Conservation (phyloP, 768 basidiomycete species). For the Mycena epipterygia region DNA sequence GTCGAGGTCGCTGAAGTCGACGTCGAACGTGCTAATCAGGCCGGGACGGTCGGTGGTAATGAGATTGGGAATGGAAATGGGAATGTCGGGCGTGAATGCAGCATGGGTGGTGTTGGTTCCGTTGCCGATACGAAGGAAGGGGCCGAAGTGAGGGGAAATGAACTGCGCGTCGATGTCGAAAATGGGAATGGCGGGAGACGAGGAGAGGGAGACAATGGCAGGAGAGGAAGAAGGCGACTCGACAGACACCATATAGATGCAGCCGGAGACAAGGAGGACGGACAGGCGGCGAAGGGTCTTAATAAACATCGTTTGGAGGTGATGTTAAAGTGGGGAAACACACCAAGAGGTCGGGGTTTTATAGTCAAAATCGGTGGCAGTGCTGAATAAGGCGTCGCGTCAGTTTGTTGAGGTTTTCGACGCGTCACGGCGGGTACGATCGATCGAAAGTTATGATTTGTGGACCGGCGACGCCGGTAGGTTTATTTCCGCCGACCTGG, state of each 20-base stretch:
- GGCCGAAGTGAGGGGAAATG: neutral
- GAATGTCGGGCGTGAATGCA: neutral
- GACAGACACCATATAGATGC: neutral
- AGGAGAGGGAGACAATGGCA: neutral
- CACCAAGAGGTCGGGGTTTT: neutral
- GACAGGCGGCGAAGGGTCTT: neutral
- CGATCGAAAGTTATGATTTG: too few relatives aligned
- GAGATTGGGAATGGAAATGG: neutral
- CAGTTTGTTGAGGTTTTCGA: neutral
- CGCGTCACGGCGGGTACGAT: too few relatives aligned
- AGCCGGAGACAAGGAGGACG: neutral
- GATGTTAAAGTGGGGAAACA: neutral
- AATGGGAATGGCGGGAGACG: neutral
- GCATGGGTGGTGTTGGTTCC: neutral
- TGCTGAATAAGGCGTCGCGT: neutral
- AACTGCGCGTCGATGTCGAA: too few relatives aligned
- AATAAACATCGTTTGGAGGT: neutral
- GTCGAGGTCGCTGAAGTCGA: constrained; percentile 2
- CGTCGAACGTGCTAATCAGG: neutral
- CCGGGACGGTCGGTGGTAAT: neutral
- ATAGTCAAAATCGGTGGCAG: neutral
- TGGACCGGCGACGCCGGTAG: too few relatives aligned
- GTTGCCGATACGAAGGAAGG: neutral
- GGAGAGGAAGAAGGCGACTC: constrained; percentile 1
- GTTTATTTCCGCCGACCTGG: too few relatives aligned